Evolutionary conservation across 2,329 filamentous ascomycete species (phyloP).

Genomic region (Xylaria sp.): DNA sequence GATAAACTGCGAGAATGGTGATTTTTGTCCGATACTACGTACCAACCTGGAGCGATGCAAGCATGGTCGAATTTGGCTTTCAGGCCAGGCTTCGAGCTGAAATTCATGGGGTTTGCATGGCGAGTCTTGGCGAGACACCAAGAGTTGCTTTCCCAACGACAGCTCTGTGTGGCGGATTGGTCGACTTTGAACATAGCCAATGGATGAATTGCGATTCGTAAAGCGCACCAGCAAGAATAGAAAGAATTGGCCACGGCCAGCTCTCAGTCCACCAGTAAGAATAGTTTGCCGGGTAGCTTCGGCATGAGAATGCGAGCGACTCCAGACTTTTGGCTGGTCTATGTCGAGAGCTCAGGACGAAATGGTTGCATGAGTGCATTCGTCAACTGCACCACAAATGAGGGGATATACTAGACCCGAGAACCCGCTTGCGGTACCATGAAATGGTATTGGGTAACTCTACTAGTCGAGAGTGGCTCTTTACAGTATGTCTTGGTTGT

Average conservation of each 20-base stretch:
- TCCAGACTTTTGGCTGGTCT: not conserved
- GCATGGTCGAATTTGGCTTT: not conserved
- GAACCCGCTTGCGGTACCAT: constrained; percentile 15
- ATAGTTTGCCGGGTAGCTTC: constrained; percentile 14
- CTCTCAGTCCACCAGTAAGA: not conserved
- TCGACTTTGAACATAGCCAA: not conserved
- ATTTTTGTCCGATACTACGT: not conserved
- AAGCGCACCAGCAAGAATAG: constrained; percentile 10
- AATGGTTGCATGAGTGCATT: constrained; percentile 32
- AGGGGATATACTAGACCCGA: constrained; percentile 7
- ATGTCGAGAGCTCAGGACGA: constrained; percentile 12
- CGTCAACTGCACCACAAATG: constrained; percentile 16
- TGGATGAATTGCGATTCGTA: not conserved
- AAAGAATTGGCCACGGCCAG: not conserved
- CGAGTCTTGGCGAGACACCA: constrained; percentile 5
- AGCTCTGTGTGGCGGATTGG: not conserved
- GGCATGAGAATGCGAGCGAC: constrained; percentile 12
- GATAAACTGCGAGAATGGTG: not conserved
- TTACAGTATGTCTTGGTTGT: constrained; percentile 7
- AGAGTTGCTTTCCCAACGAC: not conserved
- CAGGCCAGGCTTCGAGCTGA: not conserved
- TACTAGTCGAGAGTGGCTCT: constrained; percentile 9
- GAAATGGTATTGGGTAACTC: constrained; percentile 19
- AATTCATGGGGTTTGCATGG: not conserved
- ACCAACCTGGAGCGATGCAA: not conserved